These are phyloP conservation scores for Bauhinia variegata DNA, from an alignment of 306 rosid species.

Conservation along the genomic window DNA sequence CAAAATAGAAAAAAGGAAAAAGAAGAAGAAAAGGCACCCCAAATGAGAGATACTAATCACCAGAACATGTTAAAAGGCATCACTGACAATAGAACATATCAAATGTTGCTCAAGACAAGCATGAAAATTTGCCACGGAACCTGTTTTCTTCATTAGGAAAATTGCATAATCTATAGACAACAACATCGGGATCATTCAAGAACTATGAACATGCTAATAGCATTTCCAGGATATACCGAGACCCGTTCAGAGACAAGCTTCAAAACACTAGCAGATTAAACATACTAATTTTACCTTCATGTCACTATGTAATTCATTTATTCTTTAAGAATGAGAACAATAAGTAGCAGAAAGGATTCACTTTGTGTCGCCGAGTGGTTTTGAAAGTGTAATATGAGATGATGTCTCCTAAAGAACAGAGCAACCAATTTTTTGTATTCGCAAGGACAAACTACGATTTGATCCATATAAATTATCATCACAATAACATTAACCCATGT, in stretches of 20 bases:
- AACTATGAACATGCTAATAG: background rate
- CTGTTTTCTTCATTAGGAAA: too few species aligned
- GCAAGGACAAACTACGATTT: background rate
- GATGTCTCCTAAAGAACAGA: background rate
- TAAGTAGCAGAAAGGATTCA: background rate
- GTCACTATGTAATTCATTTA: background rate
- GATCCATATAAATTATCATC: slow-evolving; percentile 11
- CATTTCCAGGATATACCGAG: background rate
- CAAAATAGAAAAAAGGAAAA: too few species aligned
- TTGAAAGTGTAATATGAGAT: background rate
- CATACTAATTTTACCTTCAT: background rate
- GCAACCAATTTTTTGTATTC: background rate
- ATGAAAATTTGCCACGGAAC: too few species aligned
- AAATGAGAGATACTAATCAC: too few species aligned
- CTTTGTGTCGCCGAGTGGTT: background rate
- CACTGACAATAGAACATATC: too few species aligned
- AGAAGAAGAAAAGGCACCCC: too few species aligned
- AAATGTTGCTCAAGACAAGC: too few species aligned
- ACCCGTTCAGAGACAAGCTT: background rate
- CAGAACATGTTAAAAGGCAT: too few species aligned
- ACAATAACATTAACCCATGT: background rate
- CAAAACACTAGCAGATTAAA: background rate
- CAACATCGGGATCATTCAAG: too few species aligned
- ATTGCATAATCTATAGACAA: too few species aligned
- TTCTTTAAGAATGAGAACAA: background rate